Conservation (phyloP, 2,329 filamentous ascomycete genomes). For the Aspergillus viridinutans region DNA sequence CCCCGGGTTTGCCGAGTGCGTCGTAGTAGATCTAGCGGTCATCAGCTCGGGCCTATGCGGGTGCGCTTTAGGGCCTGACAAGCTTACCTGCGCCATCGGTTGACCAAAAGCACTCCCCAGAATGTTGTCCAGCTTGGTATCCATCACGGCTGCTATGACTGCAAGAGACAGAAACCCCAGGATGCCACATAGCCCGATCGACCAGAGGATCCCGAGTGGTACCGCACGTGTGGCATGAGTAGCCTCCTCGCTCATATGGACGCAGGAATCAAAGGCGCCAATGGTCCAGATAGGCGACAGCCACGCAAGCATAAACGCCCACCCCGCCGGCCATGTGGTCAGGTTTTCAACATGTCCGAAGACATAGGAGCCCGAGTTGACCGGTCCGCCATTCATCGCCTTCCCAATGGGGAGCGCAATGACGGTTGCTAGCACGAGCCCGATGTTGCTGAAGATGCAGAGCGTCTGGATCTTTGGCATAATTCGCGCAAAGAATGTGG, state of each 20-base stretch:
- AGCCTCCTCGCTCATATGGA: slow-evolving; percentile 59
- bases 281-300: slow-evolving; percentile 59
- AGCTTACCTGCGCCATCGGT: slow-evolving; percentile 49
- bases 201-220: slow-evolving; percentile 56
- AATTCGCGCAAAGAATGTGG: slow-evolving; percentile 50
- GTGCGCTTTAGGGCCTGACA: background rate
- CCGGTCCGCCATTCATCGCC: slow-evolving; percentile 16
- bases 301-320: slow-evolving; percentile 59
- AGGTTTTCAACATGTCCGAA: slow-evolving; percentile 55
- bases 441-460: slow-evolving; percentile 53
- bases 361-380: slow-evolving; percentile 46
- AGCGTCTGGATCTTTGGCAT: slow-evolving; percentile 58
- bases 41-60: background rate
- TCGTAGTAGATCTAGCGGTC: slow-evolving; percentile 53
- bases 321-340: slow-evolving; percentile 55
- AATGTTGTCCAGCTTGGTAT: slow-evolving; percentile 48
- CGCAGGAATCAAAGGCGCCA: slow-evolving; percentile 52
- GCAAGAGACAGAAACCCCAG: slow-evolving; percentile 57
- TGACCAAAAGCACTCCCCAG: slow-evolving; percentile 52
- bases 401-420: slow-evolving; percentile 53
- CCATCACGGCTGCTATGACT: slow-evolving; percentile 56
- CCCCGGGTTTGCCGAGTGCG: slow-evolving; percentile 56
- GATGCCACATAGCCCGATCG: slow-evolving; percentile 45
- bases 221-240: slow-evolving; percentile 57
- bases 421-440: slow-evolving; percentile 52